phyloP scores from a whole-genome alignment of 139 green algal species.

The Desmodesmus armatus region DNA sequence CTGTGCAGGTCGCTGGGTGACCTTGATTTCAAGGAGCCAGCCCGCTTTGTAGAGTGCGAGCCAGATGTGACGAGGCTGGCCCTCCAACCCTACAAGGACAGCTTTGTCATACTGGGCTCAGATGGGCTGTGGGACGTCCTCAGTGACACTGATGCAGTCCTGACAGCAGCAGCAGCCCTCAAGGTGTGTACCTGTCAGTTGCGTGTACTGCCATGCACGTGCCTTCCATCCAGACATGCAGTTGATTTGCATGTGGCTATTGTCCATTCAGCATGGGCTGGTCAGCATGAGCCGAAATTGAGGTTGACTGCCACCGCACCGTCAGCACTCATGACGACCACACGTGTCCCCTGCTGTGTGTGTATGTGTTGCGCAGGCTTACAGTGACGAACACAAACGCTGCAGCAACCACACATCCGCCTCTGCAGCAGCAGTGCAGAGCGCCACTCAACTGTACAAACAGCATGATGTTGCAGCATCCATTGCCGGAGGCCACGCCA shows the following conservation, averaged over 20 bases:
- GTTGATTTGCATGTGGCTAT: neutral
- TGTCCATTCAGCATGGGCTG: neutral
- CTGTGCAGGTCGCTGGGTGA: conserved; percentile 73
- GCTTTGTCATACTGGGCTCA: conserved; percentile 50
- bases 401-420: neutral
- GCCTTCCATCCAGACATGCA: neutral
- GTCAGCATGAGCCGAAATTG: neutral
- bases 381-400: neutral
- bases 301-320: neutral
- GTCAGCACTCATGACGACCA: neutral
- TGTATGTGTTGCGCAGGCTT: neutral
- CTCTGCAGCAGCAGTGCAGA: neutral
- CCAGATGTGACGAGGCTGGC: conserved; percentile 64
- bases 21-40: conserved; percentile 83
- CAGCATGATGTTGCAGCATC: neutral
- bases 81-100: conserved; percentile 54
- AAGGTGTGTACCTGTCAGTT: conserved; percentile 37
- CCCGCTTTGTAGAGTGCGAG: conserved; percentile 60
- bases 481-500: neutral
- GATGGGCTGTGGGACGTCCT: conserved; percentile 69
- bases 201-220: no score
- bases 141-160: conserved; percentile 61
- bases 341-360: neutral
- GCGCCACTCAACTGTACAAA: neutral
- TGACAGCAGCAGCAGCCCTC: conserved; percentile 7